These are phyloP conservation scores for Calocybe indica DNA, from an alignment of 768 basidiomycete species.

Conservation along the genomic window DNA sequence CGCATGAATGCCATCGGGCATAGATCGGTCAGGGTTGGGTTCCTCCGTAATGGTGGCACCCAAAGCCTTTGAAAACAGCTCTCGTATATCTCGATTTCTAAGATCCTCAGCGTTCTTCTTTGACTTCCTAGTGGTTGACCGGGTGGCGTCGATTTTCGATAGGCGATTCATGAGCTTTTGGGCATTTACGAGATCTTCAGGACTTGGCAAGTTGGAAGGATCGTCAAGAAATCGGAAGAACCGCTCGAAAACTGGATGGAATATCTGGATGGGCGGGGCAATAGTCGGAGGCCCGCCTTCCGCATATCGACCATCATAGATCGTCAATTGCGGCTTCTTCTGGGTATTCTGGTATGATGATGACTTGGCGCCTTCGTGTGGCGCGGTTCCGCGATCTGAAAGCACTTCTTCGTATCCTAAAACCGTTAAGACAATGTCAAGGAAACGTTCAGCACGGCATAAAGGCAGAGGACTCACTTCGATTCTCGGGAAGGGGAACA, in stretches of 20 bases:
- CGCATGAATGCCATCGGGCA: neutral
- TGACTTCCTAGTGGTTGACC: neutral
- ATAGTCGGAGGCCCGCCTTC: constrained; percentile 2
- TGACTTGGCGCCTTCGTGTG: neutral
- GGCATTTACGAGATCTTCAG: constrained; percentile 3
- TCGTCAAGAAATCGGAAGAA: constrained; percentile 15
- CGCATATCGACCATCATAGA: constrained; percentile 11
- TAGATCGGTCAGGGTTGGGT: neutral
- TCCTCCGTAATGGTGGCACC: neutral
- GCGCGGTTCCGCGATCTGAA: neutral
- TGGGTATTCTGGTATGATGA: neutral
- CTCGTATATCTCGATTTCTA: neutral
- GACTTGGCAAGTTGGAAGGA: constrained; percentile 8
- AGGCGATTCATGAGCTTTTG: constrained; percentile 9
- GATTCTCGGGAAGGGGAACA: too few relatives aligned
- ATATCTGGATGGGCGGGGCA: constrained; percentile 19
- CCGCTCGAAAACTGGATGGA: constrained; percentile 18
- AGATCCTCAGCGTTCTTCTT: too few relatives aligned
- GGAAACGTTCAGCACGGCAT: too few relatives aligned
- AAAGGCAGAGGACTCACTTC: too few relatives aligned
- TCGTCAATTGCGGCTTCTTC: neutral
- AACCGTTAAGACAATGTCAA: neutral
- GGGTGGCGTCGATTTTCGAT: constrained; percentile 6
- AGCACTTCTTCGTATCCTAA: neutral
- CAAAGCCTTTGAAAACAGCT: neutral